Base-by-base conservation (phyloP, 2,329 filamentous ascomycete genomes). In the Colletotrichum australisinense region DNA sequence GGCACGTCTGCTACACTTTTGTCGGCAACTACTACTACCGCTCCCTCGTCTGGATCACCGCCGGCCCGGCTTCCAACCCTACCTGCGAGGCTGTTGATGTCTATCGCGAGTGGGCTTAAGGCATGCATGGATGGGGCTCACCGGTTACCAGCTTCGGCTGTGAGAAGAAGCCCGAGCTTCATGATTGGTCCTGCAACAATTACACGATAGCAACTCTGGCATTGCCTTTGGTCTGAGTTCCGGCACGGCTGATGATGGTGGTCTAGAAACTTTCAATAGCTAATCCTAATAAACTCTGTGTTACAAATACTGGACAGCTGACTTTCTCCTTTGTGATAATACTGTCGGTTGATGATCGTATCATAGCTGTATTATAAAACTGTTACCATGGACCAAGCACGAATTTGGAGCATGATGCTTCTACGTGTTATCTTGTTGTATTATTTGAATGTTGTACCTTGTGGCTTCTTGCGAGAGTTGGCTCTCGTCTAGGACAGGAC, bases 1-100 rank as follows among this genome's bases (percentile, higher is more conserved):
- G 73, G 73, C 53, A 75, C 46, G 59, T 74, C 26, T 75, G 73
- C 67, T 75, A 59, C 49, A 46, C 42, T 0, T 75, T 56, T 22
- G 72, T 75, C 49, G 73, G 73, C 63, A 68, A 73, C 16, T 75
- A 75, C 67, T 75, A 62, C 30, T 75, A 75, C 67, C 32, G 74
- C 7, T 14, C 66, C 19, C 72, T 75, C 35, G 72, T 65, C 22
- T 74, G 66, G 71, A 63, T 75, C 19, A 74, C 73, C 9, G 65
- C 19, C 26, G 73, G 73, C 5, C 26, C 12, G 22, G 60, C 73
- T 2, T 32, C 52, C 19, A 75, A 75, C 46, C 73, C 73, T n/a
- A 74, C 70, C 11, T 75, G 73, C 5, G 52, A 49, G 32, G 28
- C 19, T 2, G 73, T 74, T 6, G 16, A 14, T 16, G 73, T 75